Evolutionary conservation across 2,329 filamentous ascomycete genomes (phyloP).

Genomic region (Hirsutella thompsonii): DNA sequence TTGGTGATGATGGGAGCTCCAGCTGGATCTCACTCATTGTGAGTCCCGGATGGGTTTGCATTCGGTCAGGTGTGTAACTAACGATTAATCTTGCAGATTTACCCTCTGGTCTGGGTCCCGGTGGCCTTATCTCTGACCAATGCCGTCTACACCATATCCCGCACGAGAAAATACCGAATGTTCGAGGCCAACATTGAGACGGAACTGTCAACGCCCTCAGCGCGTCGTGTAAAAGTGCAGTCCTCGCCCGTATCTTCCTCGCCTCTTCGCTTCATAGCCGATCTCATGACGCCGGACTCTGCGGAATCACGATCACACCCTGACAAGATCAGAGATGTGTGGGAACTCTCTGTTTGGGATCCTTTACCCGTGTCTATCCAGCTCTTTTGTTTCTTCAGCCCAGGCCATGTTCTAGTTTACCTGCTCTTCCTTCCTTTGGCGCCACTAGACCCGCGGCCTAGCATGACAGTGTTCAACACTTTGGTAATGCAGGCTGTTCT

Average conservation of each 20-base stretch:
- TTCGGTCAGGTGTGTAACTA: too few species aligned
- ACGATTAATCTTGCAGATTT: conserved; percentile 33
- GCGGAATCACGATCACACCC: conserved; percentile 80
- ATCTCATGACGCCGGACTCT: conserved; percentile 51
- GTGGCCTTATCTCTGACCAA: conserved; percentile 58
- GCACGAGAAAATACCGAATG: conserved; percentile 76
- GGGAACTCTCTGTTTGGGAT: conserved; percentile 92
- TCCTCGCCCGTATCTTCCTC: conserved; percentile 68
- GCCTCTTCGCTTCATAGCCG: conserved; percentile 62
- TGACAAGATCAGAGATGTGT: conserved; percentile 72
- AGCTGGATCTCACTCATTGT: conserved; percentile 52
- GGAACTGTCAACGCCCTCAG: conserved; percentile 67
- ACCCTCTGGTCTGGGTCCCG: conserved; percentile 59
- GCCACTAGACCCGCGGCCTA: conserved; percentile 65
- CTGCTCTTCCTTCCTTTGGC: conserved; percentile 73
- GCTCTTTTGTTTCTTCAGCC: conserved; percentile 84
- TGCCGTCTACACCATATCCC: conserved; percentile 67
- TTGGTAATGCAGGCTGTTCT: conserved; percentile 64
- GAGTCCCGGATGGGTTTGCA: too few species aligned
- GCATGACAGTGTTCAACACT: conserved; percentile 73
- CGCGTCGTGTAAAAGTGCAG: conserved; percentile 76
- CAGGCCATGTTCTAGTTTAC: conserved; percentile 84
- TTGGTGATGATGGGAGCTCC: conserved; percentile 54
- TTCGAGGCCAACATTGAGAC: conserved; percentile 79
- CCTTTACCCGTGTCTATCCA: conserved; percentile 72